A percentile compares a stretch with the other conserved stretches of the same genome.
Evolutionary conservation across 2,329 filamentous ascomycete species (phyloP).

Genomic region (Claviceps citrina): DNA sequence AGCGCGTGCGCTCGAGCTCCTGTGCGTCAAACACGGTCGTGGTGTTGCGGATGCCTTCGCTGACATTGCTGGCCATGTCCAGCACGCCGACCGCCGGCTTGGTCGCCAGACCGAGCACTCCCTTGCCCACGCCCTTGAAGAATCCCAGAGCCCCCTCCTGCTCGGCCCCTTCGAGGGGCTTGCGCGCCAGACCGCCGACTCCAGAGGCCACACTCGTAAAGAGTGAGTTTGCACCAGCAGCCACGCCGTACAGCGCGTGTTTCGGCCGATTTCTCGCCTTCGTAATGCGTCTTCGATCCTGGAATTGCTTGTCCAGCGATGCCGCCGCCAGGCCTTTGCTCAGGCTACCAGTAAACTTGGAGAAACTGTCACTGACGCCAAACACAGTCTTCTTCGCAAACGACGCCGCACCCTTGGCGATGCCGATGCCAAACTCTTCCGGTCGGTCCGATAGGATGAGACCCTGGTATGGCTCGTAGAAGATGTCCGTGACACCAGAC

Average conservation of each 20-base stretch:
- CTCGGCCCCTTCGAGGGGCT: conserved; percentile 89
- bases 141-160: conserved; percentile 89
- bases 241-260: conserved; percentile 91
- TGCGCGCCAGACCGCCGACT: conserved; percentile 80
- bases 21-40: conserved; percentile 95
- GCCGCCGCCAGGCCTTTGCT: conserved; percentile 92
- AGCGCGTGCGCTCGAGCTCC: conserved; percentile 85
- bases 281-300: conserved; percentile 87
- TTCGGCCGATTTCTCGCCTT: conserved; percentile 87
- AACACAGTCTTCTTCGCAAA: conserved; percentile 99
- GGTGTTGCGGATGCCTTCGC: conserved; percentile 94
- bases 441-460: conserved; percentile 91
- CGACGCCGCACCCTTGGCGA: conserved; percentile 89
- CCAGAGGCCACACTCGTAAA: conserved; percentile 85
- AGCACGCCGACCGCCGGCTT: conserved; percentile 95
- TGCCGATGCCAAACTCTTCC: conserved; percentile 85
- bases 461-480: conserved; percentile 97
- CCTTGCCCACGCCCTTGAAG: conserved; percentile 95
- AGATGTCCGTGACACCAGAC: conserved; percentile 92
- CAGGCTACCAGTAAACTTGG: conserved; percentile 92
- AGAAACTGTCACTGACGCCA: conserved; percentile 91
- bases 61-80: conserved; percentile 91
- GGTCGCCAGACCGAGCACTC: conserved; percentile 81
- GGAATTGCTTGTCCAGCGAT: conserved; percentile 96
- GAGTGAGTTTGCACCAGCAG: conserved; percentile 86